Conservation (phyloP, 78 protist species). For the Isochrysis galbana region DNA sequence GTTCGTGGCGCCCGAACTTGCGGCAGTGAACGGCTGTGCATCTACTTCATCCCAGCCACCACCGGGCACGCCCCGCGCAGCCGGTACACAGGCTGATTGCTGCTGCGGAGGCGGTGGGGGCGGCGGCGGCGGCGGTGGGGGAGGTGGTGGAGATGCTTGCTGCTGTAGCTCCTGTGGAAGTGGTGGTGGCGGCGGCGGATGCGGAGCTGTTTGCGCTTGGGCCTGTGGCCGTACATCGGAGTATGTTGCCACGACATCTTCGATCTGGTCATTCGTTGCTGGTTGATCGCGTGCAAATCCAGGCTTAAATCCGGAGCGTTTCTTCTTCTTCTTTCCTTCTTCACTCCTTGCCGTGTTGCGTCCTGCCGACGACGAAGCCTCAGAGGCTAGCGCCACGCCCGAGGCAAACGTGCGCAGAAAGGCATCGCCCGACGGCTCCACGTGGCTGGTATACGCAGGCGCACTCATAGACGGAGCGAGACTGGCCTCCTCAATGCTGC, state of each 20-base stretch:
- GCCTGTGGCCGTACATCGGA: neutral
- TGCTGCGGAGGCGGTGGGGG: conserved; percentile 4
- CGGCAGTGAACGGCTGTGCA: too few relatives aligned
- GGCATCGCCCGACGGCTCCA: neutral
- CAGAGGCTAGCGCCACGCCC: neutral
- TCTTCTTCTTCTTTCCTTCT: neutral
- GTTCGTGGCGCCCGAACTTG: too few relatives aligned
- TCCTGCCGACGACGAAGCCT: neutral
- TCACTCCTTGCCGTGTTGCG: neutral
- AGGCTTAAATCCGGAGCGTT: neutral
- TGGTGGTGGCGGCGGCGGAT: neutral
- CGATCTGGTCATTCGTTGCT: neutral
- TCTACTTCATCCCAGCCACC: neutral
- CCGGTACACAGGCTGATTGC: neutral
- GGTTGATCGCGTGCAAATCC: neutral
- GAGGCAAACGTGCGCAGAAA: too few relatives aligned
- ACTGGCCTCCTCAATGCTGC: neutral
- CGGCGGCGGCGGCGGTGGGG: neutral
- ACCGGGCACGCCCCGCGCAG: neutral
- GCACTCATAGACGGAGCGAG: neutral
- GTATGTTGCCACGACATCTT: neutral
- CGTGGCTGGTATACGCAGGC: neutral
- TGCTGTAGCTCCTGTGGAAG: neutral
- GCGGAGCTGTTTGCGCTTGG: neutral
- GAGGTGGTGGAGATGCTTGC: neutral